Base-by-base conservation (phyloP, 805 yeast species). In the Candida silvicultrix region DNA sequence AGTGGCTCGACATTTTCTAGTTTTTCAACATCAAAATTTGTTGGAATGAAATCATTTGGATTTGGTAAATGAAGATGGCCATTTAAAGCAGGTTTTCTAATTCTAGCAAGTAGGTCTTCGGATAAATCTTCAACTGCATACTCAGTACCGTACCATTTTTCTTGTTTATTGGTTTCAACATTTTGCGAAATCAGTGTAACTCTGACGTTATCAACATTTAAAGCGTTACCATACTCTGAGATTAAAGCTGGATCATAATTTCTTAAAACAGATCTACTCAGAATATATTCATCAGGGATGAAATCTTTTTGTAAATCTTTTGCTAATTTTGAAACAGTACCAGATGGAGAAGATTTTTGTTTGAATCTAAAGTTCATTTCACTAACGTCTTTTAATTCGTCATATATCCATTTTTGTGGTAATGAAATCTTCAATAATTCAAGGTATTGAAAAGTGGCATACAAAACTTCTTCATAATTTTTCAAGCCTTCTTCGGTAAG, bases 91-190 rank as follows among this genome's bases (percentile, higher is more conserved):
- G 65, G 62, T 46, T 50, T 51, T 39, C 60, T 49, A 41, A 80
- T 58, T 36, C 52, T 57, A 10, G 59, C 42, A 7, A 69, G 15
- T 3, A 83, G 61, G 1, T 65, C 67, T 0, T 51, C 39, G 2
- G 78, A 68, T 20, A 87, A 57, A 15, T 69, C 66, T 11, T 66
- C 70, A 38, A 74, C 62, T 2, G 75, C 65, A 60, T 89, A 87
- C 54, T 85, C 85, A 0, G 97, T 89, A 4, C 95, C 96, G 60
- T 94, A 92, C 96, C 97, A 92, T 57, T 79, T 73, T 62, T 92
- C 99, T 19, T 59, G 70, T 15, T 65, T 51, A 45, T 74, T 74
- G 3, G 80, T 73, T 7, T 72, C 73, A 44, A 78, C 71, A 52
- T 62, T 77, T 63, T 69, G 81, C 28, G 77, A 70, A 14, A 80